phyloP scores from a whole-genome alignment of 768 basidiomycete genomes.

The Flagelloscypha sp. region DNA sequence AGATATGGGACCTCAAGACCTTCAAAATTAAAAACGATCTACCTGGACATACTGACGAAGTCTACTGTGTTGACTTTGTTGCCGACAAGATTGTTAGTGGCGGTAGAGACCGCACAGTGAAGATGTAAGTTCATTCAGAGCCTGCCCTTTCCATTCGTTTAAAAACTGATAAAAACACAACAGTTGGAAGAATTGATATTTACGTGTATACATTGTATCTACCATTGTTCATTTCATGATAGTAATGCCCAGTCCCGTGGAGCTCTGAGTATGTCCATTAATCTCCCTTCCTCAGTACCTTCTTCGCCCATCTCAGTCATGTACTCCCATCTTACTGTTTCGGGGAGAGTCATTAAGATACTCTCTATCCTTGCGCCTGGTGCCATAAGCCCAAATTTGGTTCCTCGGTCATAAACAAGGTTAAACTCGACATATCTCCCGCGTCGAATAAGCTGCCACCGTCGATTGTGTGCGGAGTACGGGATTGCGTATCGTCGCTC shows the following conservation, averaged over 20 bases:
- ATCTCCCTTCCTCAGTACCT: constrained; percentile 54
- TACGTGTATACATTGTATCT: no score
- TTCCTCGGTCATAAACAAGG: constrained; percentile 78
- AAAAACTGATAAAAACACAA: background rate
- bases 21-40: constrained; percentile 93
- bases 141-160: background rate
- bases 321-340: constrained; percentile 88
- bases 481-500: constrained; percentile 44
- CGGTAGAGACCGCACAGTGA: constrained; percentile 84
- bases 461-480: constrained; percentile 56
- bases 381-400: constrained; percentile 78
- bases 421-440: constrained; percentile 97
- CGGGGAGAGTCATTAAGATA: constrained; percentile 83
- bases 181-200: constrained; percentile 2
- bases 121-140: constrained; percentile 90
- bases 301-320: constrained; percentile 64
- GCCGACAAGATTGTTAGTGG: constrained; percentile 99
- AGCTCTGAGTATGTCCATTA: constrained; percentile 52
- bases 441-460: constrained; percentile 90
- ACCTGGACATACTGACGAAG: constrained; percentile 94
- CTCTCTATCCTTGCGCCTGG: constrained; percentile 85
- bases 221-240: no score
- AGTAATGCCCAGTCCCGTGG: constrained; percentile 71
- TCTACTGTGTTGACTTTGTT: constrained; percentile 98
- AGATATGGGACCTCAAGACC: constrained; percentile 97